These are phyloP conservation scores for Trichoderma koningii DNA, from an alignment of 2,329 filamentous ascomycete species.

Conservation along the genomic window DNA sequence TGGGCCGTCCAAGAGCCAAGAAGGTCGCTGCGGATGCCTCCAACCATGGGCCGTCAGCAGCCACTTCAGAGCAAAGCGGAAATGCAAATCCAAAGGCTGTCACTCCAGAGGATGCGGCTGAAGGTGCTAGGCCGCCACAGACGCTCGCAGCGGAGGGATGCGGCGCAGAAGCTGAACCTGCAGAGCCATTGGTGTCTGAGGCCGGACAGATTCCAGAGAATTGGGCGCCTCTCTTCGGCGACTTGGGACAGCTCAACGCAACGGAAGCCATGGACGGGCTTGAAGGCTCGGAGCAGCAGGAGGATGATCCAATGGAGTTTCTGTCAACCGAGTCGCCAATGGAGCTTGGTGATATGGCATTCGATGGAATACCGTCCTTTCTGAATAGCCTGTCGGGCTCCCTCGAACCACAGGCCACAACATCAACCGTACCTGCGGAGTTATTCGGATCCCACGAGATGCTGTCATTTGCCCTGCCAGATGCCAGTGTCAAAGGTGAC, in stretches of 20 bases:
- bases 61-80: background rate
- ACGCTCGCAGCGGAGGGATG: background rate
- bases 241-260: background rate
- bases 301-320: background rate
- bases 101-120: background rate
- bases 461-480: background rate
- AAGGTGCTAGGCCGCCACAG: background rate
- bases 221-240: background rate
- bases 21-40: background rate
- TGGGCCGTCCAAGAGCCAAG: slow-evolving; percentile 23
- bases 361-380: background rate
- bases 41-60: background rate
- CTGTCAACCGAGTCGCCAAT: slow-evolving; percentile 6
- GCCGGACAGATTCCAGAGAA: background rate
- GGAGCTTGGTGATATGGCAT: slow-evolving; percentile 12
- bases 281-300: background rate
- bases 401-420: background rate
- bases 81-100: background rate
- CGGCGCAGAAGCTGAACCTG: background rate
- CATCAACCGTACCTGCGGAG: background rate
- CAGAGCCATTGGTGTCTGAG: background rate
- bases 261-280: background rate
- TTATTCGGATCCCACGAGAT: background rate
- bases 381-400: background rate
- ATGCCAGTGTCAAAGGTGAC: no score